Conservation (phyloP, 2,329 filamentous ascomycete genomes). For the Penicillium sp. region DNA sequence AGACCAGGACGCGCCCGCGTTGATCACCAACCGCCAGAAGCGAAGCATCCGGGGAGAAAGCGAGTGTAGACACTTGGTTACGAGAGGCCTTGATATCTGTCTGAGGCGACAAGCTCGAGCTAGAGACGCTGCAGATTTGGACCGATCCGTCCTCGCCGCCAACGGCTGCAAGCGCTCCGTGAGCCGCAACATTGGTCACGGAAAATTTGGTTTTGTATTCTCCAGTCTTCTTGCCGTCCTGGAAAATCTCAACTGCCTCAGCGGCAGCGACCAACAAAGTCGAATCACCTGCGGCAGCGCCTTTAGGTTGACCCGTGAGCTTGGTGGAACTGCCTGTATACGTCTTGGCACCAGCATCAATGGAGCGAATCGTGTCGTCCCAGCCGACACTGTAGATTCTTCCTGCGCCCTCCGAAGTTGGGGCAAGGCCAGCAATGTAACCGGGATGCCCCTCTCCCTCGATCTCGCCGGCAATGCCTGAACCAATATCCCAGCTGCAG, state of each 20-base stretch:
- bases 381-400: conserved; percentile 82
- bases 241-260: conserved; percentile 55
- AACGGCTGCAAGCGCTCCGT: conserved; percentile 64
- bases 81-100: conserved; percentile 63
- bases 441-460: conserved; percentile 81
- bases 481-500: conserved; percentile 72
- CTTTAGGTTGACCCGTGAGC: conserved; percentile 75
- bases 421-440: conserved; percentile 72
- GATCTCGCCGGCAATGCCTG: conserved; percentile 63
- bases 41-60: conserved; percentile 73
- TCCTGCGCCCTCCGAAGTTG: conserved; percentile 47
- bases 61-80: conserved; percentile 68
- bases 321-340: conserved; percentile 66
- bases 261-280: conserved; percentile 56
- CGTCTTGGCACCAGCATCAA: conserved; percentile 68
- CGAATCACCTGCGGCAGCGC: conserved; percentile 53
- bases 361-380: conserved; percentile 82
- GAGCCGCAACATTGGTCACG: conserved; percentile 67
- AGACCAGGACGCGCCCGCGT: conserved; percentile 82
- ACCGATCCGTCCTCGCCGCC: conserved; percentile 70
- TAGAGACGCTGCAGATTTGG: conserved; percentile 64
- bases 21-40: conserved; percentile 77
- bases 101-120: conserved; percentile 50
- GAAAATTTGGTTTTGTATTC: conserved; percentile 58
- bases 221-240: conserved; percentile 56